These are phyloP conservation scores for Sporisorium graminicola DNA, from an alignment of 1,284 basidiomycete species.

Conservation along the genomic window DNA sequence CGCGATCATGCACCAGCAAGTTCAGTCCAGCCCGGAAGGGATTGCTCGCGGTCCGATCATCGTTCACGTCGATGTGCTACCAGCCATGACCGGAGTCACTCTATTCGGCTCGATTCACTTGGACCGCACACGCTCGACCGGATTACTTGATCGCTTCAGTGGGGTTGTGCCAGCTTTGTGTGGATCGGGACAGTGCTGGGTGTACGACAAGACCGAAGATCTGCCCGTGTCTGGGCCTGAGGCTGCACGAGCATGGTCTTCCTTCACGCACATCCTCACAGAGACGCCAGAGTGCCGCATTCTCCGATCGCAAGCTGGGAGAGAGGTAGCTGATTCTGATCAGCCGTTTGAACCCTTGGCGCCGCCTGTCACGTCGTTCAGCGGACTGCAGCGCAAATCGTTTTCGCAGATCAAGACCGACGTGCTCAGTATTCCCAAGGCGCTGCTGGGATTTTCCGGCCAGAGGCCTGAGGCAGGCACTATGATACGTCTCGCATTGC, in stretches of 20 bases:
- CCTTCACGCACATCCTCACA: conserved; percentile 48
- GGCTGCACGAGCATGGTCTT: conserved; percentile 26
- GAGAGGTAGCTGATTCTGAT: conserved; percentile 2
- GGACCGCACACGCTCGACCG: conserved; percentile 7
- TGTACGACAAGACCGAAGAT: conserved; percentile 65
- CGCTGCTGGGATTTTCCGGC: neutral
- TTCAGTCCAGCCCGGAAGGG: neutral
- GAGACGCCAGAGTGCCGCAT: conserved; percentile 38
- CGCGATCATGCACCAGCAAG: conserved; percentile 74
- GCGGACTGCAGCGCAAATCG: conserved; percentile 29
- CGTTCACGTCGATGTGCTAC: conserved; percentile 81
- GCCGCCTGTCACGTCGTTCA: conserved; percentile 18
- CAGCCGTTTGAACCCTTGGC: conserved; percentile 39
- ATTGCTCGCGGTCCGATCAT: neutral
- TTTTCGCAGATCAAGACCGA: conserved; percentile 17
- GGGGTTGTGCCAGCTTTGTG: conserved; percentile 10
- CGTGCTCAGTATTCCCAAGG: conserved; percentile 8
- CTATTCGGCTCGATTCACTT: conserved; percentile 82
- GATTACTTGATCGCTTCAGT: conserved; percentile 8
- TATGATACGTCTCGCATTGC: conserved; percentile 15
- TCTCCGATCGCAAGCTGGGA: conserved; percentile 5
- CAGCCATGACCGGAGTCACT: conserved; percentile 89
- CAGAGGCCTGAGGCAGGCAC: neutral
- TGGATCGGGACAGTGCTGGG: conserved; percentile 20
- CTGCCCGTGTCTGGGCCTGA: conserved; percentile 20